Conservation (phyloP, 306 rosid genomes). For the Dalbergia cochinchinensis region DNA sequence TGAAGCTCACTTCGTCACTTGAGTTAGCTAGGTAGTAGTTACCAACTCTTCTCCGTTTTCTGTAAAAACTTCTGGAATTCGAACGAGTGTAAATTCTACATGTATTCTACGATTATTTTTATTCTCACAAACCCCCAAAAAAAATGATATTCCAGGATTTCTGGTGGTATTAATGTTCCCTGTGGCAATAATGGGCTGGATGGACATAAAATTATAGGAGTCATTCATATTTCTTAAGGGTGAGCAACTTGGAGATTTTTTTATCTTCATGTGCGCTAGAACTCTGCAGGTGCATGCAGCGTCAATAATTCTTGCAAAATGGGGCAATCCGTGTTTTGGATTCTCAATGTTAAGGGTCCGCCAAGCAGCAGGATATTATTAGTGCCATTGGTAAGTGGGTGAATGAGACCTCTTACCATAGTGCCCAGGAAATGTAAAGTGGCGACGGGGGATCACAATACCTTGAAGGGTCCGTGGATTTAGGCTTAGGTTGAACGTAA, state of each 20-base stretch:
- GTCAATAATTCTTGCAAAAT: background rate
- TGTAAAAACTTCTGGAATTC: background rate
- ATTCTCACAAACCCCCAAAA: too few species aligned
- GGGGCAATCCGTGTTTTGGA: background rate
- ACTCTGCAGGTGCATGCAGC: background rate
- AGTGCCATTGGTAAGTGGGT: background rate
- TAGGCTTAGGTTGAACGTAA: background rate
- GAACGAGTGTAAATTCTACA: background rate
- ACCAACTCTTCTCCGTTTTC: background rate
- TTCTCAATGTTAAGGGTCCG: background rate
- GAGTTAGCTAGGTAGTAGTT: background rate
- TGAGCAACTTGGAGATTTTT: background rate
- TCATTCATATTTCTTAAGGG: background rate
- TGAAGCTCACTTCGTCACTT: background rate
- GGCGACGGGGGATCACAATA: background rate
- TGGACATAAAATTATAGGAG: too few species aligned
- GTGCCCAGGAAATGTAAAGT: background rate
- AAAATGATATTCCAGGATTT: too few species aligned
- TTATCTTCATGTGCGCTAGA: background rate
- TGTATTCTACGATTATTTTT: too few species aligned
- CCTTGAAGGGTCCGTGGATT: background rate
- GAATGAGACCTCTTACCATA: background rate
- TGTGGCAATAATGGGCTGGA: too few species aligned
- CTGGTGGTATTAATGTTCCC: too few species aligned
- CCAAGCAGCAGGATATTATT: background rate